Conservation (phyloP, 371 early-diverging fungal species). For the Mucor velutinosus region DNA sequence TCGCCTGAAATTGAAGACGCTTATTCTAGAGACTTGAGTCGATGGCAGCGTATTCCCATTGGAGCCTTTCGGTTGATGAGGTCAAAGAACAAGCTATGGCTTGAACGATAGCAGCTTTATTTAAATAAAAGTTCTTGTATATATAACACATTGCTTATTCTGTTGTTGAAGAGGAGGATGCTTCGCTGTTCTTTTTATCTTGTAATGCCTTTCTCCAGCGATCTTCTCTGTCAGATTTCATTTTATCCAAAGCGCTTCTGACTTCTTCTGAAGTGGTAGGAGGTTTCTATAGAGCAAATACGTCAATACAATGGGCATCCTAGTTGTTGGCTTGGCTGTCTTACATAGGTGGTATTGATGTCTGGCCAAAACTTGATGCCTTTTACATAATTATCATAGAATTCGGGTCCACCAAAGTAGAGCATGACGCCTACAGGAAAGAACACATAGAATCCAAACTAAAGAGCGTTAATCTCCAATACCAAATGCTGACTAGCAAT, state of each 20-base stretch:
- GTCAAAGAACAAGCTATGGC: slow-evolving; percentile 47
- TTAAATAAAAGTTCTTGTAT: not conserved
- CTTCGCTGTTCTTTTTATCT: slow-evolving; percentile 19
- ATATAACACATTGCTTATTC: not conserved
- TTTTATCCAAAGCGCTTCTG: slow-evolving; percentile 34
- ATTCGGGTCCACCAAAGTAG: slow-evolving; percentile 59
- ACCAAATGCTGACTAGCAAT: not conserved
- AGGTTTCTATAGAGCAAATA: slow-evolving; percentile 34
- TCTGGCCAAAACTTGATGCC: slow-evolving; percentile 58
- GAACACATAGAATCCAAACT: slow-evolving; percentile 62
- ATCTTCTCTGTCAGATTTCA: slow-evolving; percentile 50
- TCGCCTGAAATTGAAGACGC: slow-evolving; percentile 50
- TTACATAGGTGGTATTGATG: slow-evolving; percentile 46
- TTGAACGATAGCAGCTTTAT: slow-evolving; percentile 34
- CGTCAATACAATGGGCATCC: not conserved
- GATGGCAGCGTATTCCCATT: slow-evolving; percentile 66
- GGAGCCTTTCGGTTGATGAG: slow-evolving; percentile 59
- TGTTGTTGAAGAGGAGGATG: slow-evolving; percentile 8
- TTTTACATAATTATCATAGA: slow-evolving; percentile 53
- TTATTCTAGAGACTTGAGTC: slow-evolving; percentile 54
- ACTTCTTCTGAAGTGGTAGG: slow-evolving; percentile 52
- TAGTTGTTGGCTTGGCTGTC: not conserved
- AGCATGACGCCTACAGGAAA: slow-evolving; percentile 57
- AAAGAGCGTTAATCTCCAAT: not conserved
- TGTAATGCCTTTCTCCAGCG: slow-evolving; percentile 46